A percentile compares a stretch with the other conserved stretches of the same genome.
Evolutionary conservation across 805 yeast species (phyloP).

Genomic region (Clavispora carvajalis): DNA sequence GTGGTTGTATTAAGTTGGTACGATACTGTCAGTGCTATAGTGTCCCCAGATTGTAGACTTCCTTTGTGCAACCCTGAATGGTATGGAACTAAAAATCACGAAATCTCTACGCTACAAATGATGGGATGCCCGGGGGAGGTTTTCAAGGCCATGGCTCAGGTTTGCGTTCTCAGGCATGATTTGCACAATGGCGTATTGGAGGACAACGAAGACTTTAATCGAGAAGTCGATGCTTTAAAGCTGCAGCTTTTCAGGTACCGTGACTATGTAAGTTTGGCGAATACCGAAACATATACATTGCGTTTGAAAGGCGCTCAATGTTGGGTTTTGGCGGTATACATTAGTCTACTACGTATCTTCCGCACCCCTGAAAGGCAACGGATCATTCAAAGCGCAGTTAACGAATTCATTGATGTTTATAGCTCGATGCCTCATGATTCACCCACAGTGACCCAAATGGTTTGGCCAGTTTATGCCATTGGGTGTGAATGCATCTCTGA

Average conservation of each 20-base stretch:
- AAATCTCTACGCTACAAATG: constrained; percentile 45
- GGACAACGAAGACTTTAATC: constrained; percentile 7
- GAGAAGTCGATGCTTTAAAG: constrained; percentile 29
- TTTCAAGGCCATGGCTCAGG: constrained; percentile 40
- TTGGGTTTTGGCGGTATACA: constrained; percentile 43
- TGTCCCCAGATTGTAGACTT: constrained; percentile 51
- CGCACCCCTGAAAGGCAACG: constrained; percentile 22
- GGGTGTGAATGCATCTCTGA: constrained; percentile 38
- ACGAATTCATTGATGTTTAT: constrained; percentile 47
- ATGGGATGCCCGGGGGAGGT: constrained; percentile 62
- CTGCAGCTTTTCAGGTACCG: constrained; percentile 38
- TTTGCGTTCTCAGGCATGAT: constrained; percentile 36
- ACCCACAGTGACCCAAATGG: constrained; percentile 55
- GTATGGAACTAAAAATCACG: constrained; percentile 43
- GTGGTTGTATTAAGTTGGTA: constrained; percentile 55
- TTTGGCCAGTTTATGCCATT: constrained; percentile 54
- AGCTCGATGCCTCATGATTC: constrained; percentile 40
- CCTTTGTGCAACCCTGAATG: constrained; percentile 50
- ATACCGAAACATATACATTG: constrained; percentile 27
- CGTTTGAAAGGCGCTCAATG: constrained; percentile 51
- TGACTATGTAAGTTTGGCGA: constrained; percentile 34
- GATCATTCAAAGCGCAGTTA: constrained; percentile 25
- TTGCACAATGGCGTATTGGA: constrained; percentile 5
- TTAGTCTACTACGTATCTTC: constrained; percentile 23
- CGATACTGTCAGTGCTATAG: constrained; percentile 52